These are phyloP conservation scores for Xylaria venustula DNA, from an alignment of 495 filamentous ascomycete species.

Conservation along the genomic window DNA sequence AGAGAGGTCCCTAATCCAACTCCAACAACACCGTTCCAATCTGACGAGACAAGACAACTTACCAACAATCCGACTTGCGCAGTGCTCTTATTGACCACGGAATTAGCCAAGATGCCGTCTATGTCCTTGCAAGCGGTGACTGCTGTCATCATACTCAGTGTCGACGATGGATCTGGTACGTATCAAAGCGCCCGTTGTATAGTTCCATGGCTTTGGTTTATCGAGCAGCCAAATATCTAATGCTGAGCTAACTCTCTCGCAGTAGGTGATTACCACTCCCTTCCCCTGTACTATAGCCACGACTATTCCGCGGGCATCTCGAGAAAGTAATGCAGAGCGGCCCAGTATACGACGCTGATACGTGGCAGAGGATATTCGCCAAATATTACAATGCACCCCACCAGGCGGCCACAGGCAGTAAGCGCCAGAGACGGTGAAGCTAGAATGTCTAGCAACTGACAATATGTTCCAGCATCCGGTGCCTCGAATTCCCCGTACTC, in stretches of 20 bases:
- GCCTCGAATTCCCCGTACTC: constrained; percentile 70
- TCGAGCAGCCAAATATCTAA: background rate
- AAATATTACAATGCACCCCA: constrained; percentile 96
- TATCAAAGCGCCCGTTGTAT: background rate
- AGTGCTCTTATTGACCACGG: too few relatives aligned
- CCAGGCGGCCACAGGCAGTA: constrained; percentile 54
- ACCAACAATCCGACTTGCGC: background rate
- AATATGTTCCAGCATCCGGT: constrained; percentile 15
- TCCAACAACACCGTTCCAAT: background rate
- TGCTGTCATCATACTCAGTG: constrained; percentile 86
- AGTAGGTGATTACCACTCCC: constrained; percentile 6
- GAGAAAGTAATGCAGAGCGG: background rate
- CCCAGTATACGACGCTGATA: background rate
- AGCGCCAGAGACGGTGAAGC: background rate
- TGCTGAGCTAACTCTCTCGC: background rate
- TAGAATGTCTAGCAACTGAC: background rate
- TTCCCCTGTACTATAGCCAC: background rate
- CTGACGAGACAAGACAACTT: background rate
- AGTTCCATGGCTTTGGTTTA: background rate
- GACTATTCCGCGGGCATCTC: background rate
- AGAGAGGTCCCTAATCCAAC: background rate
- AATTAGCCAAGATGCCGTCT: constrained; percentile 42
- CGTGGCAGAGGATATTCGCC: constrained; percentile 67
- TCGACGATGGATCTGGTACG: constrained; percentile 68
- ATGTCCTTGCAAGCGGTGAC: constrained; percentile 91